These are phyloP conservation scores for Candida xiaguanensis DNA, from an alignment of 805 yeast species.

Conservation along the genomic window DNA sequence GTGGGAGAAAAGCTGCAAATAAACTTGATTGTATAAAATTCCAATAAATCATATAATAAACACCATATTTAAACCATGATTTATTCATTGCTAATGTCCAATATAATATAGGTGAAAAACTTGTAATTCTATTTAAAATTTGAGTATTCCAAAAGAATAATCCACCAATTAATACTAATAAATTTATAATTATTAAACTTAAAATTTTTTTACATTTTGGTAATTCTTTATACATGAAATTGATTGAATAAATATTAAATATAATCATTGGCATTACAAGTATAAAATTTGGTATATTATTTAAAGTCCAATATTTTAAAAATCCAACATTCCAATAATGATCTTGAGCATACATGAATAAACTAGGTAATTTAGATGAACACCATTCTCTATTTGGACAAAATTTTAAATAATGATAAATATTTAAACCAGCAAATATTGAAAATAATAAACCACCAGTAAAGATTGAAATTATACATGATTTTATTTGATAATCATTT, in stretches of 20 bases:
- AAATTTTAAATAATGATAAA: slow-evolving; percentile 50
- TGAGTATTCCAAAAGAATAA: slow-evolving; percentile 76
- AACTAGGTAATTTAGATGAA: slow-evolving; percentile 46
- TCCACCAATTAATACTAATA: slow-evolving; percentile 46
- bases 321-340: slow-evolving; percentile 87
- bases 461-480: slow-evolving; percentile 30
- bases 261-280: slow-evolving; percentile 67
- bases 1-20: slow-evolving; percentile 84
- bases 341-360: slow-evolving; percentile 68
- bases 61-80: slow-evolving; percentile 15
- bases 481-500: slow-evolving; percentile 13
- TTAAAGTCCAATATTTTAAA: slow-evolving; percentile 73
- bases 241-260: slow-evolving; percentile 40
- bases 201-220: slow-evolving; percentile 27
- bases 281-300: slow-evolving; percentile 78
- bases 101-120: slow-evolving; percentile 70
- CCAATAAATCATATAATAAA: slow-evolving; percentile 60
- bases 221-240: slow-evolving; percentile 31
- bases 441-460: slow-evolving; percentile 56
- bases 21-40: slow-evolving; percentile 62
- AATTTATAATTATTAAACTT: slow-evolving; percentile 42
- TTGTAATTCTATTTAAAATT: slow-evolving; percentile 72
- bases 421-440: slow-evolving; percentile 45
- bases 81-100: slow-evolving; percentile 58
- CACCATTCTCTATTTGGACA: slow-evolving; percentile 88